Evolutionary conservation across 1,284 basidiomycete genomes (phyloP).

Genomic region (Tilletia walkeri): DNA sequence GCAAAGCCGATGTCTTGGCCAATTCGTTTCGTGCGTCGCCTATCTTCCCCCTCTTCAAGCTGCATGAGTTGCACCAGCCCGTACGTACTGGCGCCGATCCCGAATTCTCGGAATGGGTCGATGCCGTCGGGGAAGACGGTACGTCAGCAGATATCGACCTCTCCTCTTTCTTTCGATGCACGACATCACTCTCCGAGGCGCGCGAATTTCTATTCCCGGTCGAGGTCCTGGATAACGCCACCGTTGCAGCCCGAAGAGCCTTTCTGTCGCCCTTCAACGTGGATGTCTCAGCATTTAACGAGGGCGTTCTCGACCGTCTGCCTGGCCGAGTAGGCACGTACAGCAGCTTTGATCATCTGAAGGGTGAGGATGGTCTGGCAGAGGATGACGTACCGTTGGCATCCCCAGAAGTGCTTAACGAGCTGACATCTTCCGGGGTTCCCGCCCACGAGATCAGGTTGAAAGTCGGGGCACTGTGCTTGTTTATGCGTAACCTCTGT

Average conservation of each 20-base stretch:
- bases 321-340: not conserved
- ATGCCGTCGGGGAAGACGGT: not conserved
- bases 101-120: not conserved
- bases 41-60: not conserved
- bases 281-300: not conserved
- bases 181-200: conserved; percentile 2
- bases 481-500: not conserved
- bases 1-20: not conserved
- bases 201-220: not conserved
- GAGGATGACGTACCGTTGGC: not conserved
- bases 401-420: not conserved
- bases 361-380: not conserved
- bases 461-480: not conserved
- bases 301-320: not conserved
- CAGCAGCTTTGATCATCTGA: not conserved
- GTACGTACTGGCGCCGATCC: not conserved
- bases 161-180: not conserved
- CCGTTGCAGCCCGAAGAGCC: not conserved
- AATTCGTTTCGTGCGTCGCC: not conserved
- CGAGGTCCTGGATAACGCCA: not conserved
- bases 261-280: not conserved
- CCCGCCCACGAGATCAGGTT: not conserved
- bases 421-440: not conserved
- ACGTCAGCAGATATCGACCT: not conserved
- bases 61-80: not conserved